A percentile compares a stretch with the other conserved stretches of the same genome.
phyloP scores from a whole-genome alignment of 1,284 basidiomycete species.

The Rhodotorula sp. region DNA sequence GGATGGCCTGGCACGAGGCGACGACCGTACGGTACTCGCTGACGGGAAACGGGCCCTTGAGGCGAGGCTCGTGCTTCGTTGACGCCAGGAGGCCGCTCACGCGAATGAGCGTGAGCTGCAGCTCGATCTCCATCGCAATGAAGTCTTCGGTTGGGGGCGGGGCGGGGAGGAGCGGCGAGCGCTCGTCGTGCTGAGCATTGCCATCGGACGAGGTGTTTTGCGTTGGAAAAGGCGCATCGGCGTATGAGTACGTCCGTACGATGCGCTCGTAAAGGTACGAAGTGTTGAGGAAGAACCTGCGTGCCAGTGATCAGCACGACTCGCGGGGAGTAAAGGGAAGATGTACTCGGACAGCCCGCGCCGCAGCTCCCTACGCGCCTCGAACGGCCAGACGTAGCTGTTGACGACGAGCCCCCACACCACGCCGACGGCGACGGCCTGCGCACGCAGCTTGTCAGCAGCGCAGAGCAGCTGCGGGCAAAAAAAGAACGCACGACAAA shows the following conservation, averaged over 20 bases:
- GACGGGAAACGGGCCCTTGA: conserved; percentile 84
- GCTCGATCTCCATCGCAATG: conserved; percentile 77
- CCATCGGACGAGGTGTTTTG: neutral
- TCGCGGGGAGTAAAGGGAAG: neutral
- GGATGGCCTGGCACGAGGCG: conserved; percentile 80
- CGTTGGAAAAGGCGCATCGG: conserved; percentile 21
- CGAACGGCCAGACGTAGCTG: conserved; percentile 90
- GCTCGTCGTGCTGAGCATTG: neutral
- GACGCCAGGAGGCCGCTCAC: conserved; percentile 74
- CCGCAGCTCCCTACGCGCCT: conserved; percentile 82
- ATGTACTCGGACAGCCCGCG: conserved; percentile 81
- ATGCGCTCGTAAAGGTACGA: conserved; percentile 81
- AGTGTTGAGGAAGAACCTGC: conserved; percentile 74
- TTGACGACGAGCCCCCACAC: conserved; percentile 86
- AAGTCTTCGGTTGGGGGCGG: conserved; percentile 27
- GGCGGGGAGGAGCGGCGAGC: conserved; percentile 17
- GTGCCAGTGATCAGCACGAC: neutral
- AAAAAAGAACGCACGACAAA: conserved; percentile 36
- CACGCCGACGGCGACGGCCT: conserved; percentile 78
- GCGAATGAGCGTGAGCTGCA: conserved; percentile 85
- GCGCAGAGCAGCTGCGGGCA: conserved; percentile 9
- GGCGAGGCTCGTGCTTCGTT: conserved; percentile 85
- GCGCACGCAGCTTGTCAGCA: conserved; percentile 21
- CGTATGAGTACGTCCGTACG: conserved; percentile 68
- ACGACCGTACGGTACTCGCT: conserved; percentile 79